Evolutionary conservation across 768 basidiomycete species (phyloP), one percentile per base, ranked within the genome.

Genomic region (Aureoboletus auriporus): DNA sequence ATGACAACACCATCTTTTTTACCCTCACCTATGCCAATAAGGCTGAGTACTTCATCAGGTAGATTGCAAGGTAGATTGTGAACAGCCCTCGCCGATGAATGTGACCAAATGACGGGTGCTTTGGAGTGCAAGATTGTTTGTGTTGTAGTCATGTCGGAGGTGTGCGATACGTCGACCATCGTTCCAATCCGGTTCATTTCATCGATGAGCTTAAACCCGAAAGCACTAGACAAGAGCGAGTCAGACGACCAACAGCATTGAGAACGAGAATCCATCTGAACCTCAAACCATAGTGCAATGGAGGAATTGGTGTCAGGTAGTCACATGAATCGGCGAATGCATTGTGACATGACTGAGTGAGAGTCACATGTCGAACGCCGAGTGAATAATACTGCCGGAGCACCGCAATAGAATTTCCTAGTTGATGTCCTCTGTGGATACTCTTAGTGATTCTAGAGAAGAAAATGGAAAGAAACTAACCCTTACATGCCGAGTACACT

Each of bases 121-220:
- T 79, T 81, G 10, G 82, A 78, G 45, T 78, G 58, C 23, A 71
- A 63, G 26, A 96, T 70, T 5, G 86, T 88, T 63, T 95, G 88
- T 11, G 73, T 72, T 4, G 94, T 93, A 1, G 95, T 97, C 42
- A 79, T 76, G 62, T 96, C 94, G 4, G 89, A 87, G 1, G 93
- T 94, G 69, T 97, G 94, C n/a, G 88, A 91, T 41, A 97, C 71
- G 67, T 97, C 94, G 39, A 98, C 80, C 36, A 96, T 74, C 59
- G 97, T 81, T 16, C 95, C 95, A 27, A 99, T 73, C 35, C 95
- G 80, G 68, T 97, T 97, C 89, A 97, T 89, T 70, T 97, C 95
- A 29, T 79, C 73, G 40, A 97, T 78, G 43, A 96, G 77, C 20
- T 75, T 72, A 44, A 71, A 72, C 11, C 93, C 95, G 27, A 97